These are phyloP conservation scores for Chamaenerion angustifolium DNA, from an alignment of 345 rosid genomes.

Conservation along the genomic window DNA sequence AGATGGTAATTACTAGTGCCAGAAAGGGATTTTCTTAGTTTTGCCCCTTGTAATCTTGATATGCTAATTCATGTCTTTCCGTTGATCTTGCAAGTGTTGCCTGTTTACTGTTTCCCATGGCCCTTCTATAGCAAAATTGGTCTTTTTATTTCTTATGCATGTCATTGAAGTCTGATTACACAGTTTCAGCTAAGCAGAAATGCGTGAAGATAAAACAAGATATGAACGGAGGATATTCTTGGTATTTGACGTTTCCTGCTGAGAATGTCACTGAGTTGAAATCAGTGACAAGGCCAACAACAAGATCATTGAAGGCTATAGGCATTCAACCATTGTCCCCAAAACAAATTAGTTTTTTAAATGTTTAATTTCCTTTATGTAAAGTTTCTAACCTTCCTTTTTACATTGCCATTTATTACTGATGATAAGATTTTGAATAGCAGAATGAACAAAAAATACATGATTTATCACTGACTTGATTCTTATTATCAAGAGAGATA, in stretches of 20 bases:
- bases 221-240: slow-evolving; percentile 25
- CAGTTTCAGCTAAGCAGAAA: slow-evolving; percentile 38
- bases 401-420: neutral
- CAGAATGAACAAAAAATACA: too few relatives aligned
- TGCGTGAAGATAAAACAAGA: slow-evolving; percentile 35
- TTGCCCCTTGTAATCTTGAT: neutral
- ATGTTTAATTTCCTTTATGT: too few relatives aligned
- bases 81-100: neutral
- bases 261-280: slow-evolving; percentile 16
- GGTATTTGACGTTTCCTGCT: slow-evolving; percentile 31
- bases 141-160: neutral
- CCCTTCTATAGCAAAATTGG: neutral
- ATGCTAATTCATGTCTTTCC: neutral
- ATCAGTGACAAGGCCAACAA: slow-evolving; percentile 12
- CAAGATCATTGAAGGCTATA: slow-evolving; percentile 27
- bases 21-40: neutral
- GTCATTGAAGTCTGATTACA: slow-evolving; percentile 2
- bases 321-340: slow-evolving; percentile 46
- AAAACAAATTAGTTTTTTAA: neutral
- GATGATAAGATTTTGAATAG: too few relatives aligned
- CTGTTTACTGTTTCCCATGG: neutral
- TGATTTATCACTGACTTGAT: too few relatives aligned
- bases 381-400: neutral
- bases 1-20: slow-evolving; percentile 19
- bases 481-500: too few relatives aligned